Evolutionary conservation across 495 filamentous ascomycete genomes (phyloP).

Genomic region (Hypoxylon rickii): DNA sequence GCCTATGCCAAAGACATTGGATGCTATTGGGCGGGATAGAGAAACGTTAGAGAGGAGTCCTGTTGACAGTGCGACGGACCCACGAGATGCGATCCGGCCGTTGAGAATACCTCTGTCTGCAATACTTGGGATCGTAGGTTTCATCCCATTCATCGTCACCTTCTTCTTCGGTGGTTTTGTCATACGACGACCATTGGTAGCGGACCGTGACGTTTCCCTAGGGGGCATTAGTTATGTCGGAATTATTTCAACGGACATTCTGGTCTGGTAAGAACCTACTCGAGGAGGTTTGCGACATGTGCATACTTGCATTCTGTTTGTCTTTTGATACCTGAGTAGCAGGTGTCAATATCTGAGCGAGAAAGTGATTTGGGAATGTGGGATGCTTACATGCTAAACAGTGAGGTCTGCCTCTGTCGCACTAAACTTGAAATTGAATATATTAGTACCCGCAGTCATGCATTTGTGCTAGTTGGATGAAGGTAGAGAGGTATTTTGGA

Average conservation of each 20-base stretch:
- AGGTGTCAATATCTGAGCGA: background rate
- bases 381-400: slow-evolving; percentile 66
- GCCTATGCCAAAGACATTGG: slow-evolving; percentile 71
- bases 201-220: slow-evolving; percentile 54
- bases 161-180: slow-evolving; percentile 61
- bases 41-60: slow-evolving; percentile 71
- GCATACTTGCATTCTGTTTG: slow-evolving; percentile 71
- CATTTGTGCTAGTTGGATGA: slow-evolving; percentile 1
- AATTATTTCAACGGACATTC: background rate
- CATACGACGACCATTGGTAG: slow-evolving; percentile 58
- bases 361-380: background rate
- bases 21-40: slow-evolving; percentile 62
- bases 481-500: slow-evolving; percentile 8
- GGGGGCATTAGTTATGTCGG: slow-evolving; percentile 2
- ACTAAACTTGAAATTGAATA: slow-evolving; percentile 42
- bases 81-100: slow-evolving; percentile 41
- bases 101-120: slow-evolving; percentile 50
- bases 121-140: slow-evolving; percentile 49
- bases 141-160: slow-evolving; percentile 37
- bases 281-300: slow-evolving; percentile 67
- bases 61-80: slow-evolving; percentile 53
- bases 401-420: slow-evolving; percentile 61
- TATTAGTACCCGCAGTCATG: slow-evolving; percentile 23
- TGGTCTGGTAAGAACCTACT: slow-evolving; percentile 50
- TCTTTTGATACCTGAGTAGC: slow-evolving; percentile 63